Base-by-base conservation (phyloP, 768 basidiomycete genomes). In the Strobilomyces dryophilus region DNA sequence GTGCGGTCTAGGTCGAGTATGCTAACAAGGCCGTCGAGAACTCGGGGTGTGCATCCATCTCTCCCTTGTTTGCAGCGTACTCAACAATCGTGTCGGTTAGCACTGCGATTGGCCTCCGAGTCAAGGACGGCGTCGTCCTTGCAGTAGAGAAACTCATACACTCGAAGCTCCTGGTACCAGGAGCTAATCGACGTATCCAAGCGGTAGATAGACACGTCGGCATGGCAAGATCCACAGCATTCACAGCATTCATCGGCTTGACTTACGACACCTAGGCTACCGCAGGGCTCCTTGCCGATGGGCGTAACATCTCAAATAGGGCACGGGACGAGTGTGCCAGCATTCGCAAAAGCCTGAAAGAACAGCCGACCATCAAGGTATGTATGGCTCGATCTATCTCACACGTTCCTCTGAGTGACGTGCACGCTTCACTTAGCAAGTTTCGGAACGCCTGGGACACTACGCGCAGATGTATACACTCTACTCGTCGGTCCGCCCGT, bases 11-110 rank as follows among this genome's bases (percentile, higher is more conserved):
- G 93, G 89, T 98, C 70, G 95, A 98, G 75, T 98, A 98, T 65
- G 97, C 97, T 50, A 88, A 85, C 75, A 98, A 99, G 73, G 95
- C 97, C 12, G 97, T 98, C 56, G 97, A 99, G 75, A 95, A 97
- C 74, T 92, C 95, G 37, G 97, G 97, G 90, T 94, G 69, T 56
- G 80, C 34, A 2, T 26, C 15, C 20, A 6, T 44, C 48, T 26
- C 27, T 31, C 11, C 24, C 34, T 47, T 42, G 12, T 9, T 11
- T 3, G 12, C 20, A 35, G 55, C 39, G 35, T 44, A 31, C 27
- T 51, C 40, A 48, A 26, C 31, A 46, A 40, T 7, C 20, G 36
- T 45, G 34, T 50, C 6, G 2, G 37, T 37, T 60, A 98, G 95
- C 42, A 98, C 97, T 52, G 93, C 88, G n/a, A 95, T 99, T 61